These are phyloP conservation scores for Gnaphalium uliginosum DNA, from an alignment of 129 eudicot genomes.

Conservation along the genomic window DNA sequence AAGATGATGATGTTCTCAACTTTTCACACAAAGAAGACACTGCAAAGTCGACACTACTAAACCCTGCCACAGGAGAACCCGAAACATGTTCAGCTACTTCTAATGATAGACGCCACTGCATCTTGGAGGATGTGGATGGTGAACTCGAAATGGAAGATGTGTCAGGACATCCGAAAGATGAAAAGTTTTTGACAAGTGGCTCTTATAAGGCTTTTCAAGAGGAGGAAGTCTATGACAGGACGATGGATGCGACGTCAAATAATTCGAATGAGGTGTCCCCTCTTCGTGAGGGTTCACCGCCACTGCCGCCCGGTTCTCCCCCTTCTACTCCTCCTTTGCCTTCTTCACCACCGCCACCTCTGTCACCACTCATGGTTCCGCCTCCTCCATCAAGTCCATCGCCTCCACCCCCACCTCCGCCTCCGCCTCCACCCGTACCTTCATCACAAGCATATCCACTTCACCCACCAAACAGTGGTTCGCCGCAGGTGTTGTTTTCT, in stretches of 20 bases:
- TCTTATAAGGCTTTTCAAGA: conserved; percentile 28
- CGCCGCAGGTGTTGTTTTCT: conserved; percentile 38
- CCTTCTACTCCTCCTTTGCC: conserved; percentile 90
- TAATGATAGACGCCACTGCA: conserved; percentile 77
- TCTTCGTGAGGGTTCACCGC: conserved; percentile 75
- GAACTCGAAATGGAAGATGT: conserved; percentile 99
- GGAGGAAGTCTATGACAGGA: conserved; percentile 32
- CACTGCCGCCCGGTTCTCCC: conserved; percentile 76
- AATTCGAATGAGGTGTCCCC: conserved; percentile 42
- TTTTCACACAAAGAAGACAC: conserved; percentile 37
- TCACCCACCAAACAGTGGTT: conserved; percentile 39
- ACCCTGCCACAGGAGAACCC: conserved; percentile 37
- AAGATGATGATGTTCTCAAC: conserved; percentile 51
- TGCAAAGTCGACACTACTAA: conserved; percentile 38
- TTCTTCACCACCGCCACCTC: conserved; percentile 66
- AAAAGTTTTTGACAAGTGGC: conserved; percentile 34
- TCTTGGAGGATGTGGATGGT: conserved; percentile 93
- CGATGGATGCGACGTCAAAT: conserved; percentile 37
- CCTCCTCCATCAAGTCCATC: conserved; percentile 51
- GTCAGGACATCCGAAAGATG: conserved; percentile 73
- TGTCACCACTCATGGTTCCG: conserved; percentile 53
- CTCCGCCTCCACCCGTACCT: conserved; percentile 57
- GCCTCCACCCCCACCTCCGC: conserved; percentile 55
- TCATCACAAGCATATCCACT: conserved; percentile 39
- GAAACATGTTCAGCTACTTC: conserved; percentile 53